Base-by-base conservation (phyloP, 352 stramenopile genomes). In the Peronospora destructor region DNA sequence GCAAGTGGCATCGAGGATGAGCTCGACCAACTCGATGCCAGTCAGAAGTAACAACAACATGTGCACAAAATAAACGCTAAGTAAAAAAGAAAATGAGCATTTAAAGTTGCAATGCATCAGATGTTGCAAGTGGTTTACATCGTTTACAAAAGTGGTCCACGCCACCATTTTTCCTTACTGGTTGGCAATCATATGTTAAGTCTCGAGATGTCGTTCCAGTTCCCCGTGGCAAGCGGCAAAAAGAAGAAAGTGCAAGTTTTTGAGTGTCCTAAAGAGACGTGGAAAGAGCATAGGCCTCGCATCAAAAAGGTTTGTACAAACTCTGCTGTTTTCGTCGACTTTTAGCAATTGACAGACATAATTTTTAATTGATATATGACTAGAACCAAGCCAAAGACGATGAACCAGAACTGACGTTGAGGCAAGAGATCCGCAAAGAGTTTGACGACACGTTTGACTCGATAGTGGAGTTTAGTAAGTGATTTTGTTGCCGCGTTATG, bases 161-260 rank as follows among this genome's bases (percentile, higher is more conserved):
- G 4, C 23, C 23, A 32, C 4, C 8, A 32, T 32, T 36, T n/a
- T 36, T 2, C 9, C 4, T 14, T 6, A 16, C 30, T 36, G 13
- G 10, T 36, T 32, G 28, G 28, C 28, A 32, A 12, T 12, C 28
- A 2, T 32, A 30, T 30, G 1, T n/a, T n/a, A 30, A n/a, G 30
- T 34, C 13, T n/a, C 1, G 0, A 36, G 30, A 73, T 74, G 70
- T 49, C 68, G 68, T 78, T 83, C 49, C 70, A 79, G 58, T 89
- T 89, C 54, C 78, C 78, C 29, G 77, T 89, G 42, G 70, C 78
- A 21, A 84, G 63, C 40, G 73, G 74, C 59, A 80, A 87, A 62
- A 86, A 85, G 71, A 87, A 84, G 62, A 41, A 59, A 43, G 76
- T 92, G 48, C 59, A 90, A 40, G 76, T 90, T 23, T 89, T 89